Evolutionary conservation across 306 rosid species (phyloP).

Genomic region (Cucurbita argyrosperma): DNA sequence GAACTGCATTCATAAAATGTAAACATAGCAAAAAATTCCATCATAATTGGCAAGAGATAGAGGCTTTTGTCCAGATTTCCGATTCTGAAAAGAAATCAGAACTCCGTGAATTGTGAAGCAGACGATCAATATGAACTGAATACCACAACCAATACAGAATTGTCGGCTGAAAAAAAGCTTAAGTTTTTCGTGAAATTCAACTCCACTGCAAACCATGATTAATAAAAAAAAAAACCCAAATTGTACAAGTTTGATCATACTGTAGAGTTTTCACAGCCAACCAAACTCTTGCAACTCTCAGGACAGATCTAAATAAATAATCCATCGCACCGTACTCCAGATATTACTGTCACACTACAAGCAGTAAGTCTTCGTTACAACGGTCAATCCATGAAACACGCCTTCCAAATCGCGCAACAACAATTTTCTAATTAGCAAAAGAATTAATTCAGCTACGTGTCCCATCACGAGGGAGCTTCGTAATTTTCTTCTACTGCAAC

Average conservation of each 20-base stretch:
- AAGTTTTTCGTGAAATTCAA: not conserved
- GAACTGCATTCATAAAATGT: not conserved
- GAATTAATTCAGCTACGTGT: not conserved
- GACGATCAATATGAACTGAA: not conserved
- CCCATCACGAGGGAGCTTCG: not conserved
- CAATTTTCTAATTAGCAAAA: not conserved
- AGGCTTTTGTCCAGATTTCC: not conserved
- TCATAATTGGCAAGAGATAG: not conserved
- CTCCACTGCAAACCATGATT: not conserved
- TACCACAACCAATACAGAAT: not conserved
- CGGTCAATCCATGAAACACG: not conserved
- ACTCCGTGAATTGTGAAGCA: not conserved
- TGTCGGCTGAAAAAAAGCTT: not conserved
- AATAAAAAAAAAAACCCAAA: not conserved
- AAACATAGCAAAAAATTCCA: not conserved
- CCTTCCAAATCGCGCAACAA: not conserved
- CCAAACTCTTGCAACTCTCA: not conserved
- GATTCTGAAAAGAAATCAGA: not conserved
- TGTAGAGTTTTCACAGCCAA: not conserved
- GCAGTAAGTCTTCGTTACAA: not conserved
- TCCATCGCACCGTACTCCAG: not conserved
- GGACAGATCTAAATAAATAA: not conserved
- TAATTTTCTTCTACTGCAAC: not conserved
- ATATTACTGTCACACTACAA: not conserved
- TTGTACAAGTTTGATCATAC: not conserved